Evolutionary conservation across 495 filamentous ascomycete species (phyloP), one percentile per base, ranked within the genome.

Genomic region (Penicillium maclennaniae): DNA sequence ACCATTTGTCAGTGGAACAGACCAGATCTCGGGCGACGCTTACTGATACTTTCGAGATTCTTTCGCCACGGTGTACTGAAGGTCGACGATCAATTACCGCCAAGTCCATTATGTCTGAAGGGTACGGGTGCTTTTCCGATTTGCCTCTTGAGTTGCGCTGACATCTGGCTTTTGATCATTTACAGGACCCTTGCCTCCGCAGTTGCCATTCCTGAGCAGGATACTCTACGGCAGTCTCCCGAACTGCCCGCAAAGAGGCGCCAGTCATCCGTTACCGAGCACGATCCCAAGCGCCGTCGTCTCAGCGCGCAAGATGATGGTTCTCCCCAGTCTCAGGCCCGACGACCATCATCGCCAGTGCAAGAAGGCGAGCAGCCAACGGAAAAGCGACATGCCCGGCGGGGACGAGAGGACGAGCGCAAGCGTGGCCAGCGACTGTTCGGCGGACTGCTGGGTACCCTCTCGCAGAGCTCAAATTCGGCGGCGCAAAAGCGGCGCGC

Each of bases 351-450:
- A 5, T 53, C 54, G 7, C 43, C 50, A 6, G 47, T 51, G 3
- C 23, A 49, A n/a, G 26, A 38, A 36, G 54, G 56, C 43, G 60
- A 66, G 14, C 50, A 67, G 59, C 45, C 72, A 65, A 47, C 74
- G 61, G 68, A 71, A 45, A 67, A 68, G 42, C 73, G 69, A 55
- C 80, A 78, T 55, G 76, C 60, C 50, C 72, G 78, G 27, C 77
- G 73, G 28, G 71, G 43, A 1, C 57, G 67, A 1, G 69, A 82
- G 50, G 90, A 95, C 55, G 92, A 97, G 63, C 90, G 86, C 67
- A 88, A 87, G 62, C 87, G 93, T 12, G 91, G 89, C 40, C 86
- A 89, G 75, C 80, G 93, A 47, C 79, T 98, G 62, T 96, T 97
- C 72, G 93, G 93, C 47, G 90, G 85, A 46, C 71, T 96, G 59